phyloP scores from a whole-genome alignment of 169 alveolate species.

The Cryptosporidium xiaoi region DNA sequence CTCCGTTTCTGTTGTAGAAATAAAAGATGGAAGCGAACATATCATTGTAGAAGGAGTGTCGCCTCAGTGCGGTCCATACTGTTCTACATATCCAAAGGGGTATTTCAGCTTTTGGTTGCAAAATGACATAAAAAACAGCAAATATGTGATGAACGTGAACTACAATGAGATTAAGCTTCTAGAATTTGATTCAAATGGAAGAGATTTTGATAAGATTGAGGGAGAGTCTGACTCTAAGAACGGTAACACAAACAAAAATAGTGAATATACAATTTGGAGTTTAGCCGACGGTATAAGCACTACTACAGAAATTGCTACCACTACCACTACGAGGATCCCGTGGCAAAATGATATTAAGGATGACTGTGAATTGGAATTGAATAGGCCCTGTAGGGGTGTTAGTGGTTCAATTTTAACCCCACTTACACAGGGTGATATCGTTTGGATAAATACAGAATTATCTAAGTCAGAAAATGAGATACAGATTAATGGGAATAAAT shows the following conservation, averaged over 20 bases:
- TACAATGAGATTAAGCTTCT: constrained; percentile 3
- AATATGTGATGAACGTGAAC: constrained; percentile 7
- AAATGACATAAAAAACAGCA: not conserved
- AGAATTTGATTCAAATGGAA: not conserved
- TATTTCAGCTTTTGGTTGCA: constrained; percentile 52
- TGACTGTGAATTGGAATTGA: constrained; percentile 14
- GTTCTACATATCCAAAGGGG: constrained; percentile 68
- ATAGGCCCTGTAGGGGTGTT: constrained; percentile 36
- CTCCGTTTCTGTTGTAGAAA: not conserved
- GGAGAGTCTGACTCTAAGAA: not conserved
- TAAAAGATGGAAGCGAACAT: not conserved
- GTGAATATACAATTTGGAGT: constrained; percentile 6
- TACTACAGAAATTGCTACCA: constrained; percentile 19
- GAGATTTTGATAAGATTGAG: not conserved
- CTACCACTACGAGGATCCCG: constrained; percentile 37
- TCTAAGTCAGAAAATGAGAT: constrained; percentile 1
- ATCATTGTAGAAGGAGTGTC: not conserved
- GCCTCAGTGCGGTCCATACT: constrained; percentile 73
- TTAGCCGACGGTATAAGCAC: not conserved
- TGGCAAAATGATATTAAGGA: constrained; percentile 42
- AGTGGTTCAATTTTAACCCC: not conserved
- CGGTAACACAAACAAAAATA: not conserved
- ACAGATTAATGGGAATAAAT: not conserved
- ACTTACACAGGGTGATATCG: constrained; percentile 19
- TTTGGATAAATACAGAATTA: constrained; percentile 49